Percentiles rank a stretch among this genome's conserved stretches.
Conservation (phyloP, 1,284 basidiomycete genomes). For the Trichosporon faecale region DNA sequence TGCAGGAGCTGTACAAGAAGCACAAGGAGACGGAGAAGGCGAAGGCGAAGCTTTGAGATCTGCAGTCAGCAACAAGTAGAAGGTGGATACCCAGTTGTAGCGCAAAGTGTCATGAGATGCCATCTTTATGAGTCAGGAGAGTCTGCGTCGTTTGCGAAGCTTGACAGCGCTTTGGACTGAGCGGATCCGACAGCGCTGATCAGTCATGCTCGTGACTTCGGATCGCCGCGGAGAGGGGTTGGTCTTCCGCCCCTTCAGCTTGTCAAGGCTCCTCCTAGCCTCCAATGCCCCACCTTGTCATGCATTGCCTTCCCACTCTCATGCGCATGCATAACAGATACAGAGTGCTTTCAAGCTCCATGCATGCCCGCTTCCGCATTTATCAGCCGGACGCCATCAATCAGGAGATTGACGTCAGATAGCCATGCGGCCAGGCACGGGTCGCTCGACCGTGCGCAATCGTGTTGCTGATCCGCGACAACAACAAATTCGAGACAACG, state of each 20-base stretch:
- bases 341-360: too few species aligned
- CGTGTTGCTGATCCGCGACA: neutral
- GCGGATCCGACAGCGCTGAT: neutral
- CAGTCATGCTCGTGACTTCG: too few species aligned
- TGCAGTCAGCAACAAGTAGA: neutral
- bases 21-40: neutral
- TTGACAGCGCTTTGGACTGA: neutral
- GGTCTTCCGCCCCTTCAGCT: too few species aligned
- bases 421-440: neutral
- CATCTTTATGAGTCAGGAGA: neutral
- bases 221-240: too few species aligned
- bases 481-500: neutral
- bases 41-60: conserved; percentile 1
- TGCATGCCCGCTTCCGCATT: neutral
- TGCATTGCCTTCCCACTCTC: too few species aligned
- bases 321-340: too few species aligned
- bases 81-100: neutral
- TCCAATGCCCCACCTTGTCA: too few species aligned
- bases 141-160: too few species aligned
- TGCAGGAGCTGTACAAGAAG: conserved; percentile 20
- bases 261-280: too few species aligned
- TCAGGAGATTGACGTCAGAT: neutral
- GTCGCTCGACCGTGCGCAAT: neutral
- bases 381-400: neutral
- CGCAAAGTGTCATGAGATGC: neutral